A percentile compares a stretch with the other conserved stretches of the same genome.
Conservation (phyloP, 23 red algal genomes). For the Gracilaria vermiculophylla region DNA sequence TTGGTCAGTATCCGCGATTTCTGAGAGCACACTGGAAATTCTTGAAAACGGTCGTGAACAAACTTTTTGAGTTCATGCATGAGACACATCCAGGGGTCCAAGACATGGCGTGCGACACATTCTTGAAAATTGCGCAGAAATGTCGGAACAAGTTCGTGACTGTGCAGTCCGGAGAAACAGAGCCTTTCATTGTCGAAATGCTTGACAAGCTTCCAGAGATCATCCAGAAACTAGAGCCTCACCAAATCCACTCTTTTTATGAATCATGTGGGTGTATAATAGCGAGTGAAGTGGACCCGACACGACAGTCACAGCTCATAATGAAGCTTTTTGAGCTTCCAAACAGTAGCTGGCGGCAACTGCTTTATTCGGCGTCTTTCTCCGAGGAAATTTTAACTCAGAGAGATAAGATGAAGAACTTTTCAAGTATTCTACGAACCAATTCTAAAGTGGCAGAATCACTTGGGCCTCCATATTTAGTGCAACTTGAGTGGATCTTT, state of each 20-base stretch:
- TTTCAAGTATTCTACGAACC: constrained; percentile 84
- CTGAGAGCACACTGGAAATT: constrained; percentile 98
- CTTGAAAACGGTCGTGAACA: constrained; percentile 97
- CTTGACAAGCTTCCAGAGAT: constrained; percentile 82
- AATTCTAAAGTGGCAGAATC: constrained; percentile 81
- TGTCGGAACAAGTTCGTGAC: constrained; percentile 91
- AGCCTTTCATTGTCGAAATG: constrained; percentile 91
- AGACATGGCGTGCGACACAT: constrained; percentile 99
- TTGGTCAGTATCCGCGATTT: constrained; percentile 98
- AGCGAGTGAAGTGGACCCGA: constrained; percentile 49
- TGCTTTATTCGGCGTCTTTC: constrained; percentile 70
- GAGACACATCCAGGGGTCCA: constrained; percentile 98
- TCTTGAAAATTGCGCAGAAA: constrained; percentile 98
- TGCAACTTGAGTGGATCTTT: constrained; percentile 82
- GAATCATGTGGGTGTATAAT: constrained; percentile 88
- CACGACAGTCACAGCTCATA: constrained; percentile 55
- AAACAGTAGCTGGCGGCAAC: constrained; percentile 81
- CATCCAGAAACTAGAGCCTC: constrained; percentile 89
- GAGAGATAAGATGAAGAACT: constrained; percentile 88
- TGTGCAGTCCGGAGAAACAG: constrained; percentile 68
- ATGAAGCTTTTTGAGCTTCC: constrained; percentile 93
- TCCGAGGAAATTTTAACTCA: constrained; percentile 64
- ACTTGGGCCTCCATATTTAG: constrained; percentile 81
- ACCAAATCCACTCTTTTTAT: constrained; percentile 98
- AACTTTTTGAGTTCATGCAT: constrained; percentile 99